A percentile compares a stretch with the other conserved stretches of the same genome.
Evolutionary conservation across 345 rosid genomes (phyloP).

Genomic region (Ailanthus altissimus): DNA sequence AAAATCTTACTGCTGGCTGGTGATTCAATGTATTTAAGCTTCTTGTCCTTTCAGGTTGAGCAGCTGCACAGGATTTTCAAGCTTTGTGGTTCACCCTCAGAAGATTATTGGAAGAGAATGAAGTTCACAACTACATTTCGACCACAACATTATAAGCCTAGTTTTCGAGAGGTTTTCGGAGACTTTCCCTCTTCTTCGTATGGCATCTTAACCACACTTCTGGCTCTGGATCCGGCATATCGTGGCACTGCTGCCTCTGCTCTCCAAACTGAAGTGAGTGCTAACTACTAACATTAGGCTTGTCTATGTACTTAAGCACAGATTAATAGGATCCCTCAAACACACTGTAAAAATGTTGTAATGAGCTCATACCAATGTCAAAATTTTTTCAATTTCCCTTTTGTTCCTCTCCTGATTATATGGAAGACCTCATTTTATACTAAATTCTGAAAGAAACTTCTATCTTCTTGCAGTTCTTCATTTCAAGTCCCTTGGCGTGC

Average conservation of each 20-base stretch:
- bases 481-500: constrained; percentile 57
- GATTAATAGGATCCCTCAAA: background rate
- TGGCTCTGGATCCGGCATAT: constrained; percentile 63
- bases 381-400: background rate
- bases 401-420: background rate
- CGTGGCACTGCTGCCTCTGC: constrained; percentile 80
- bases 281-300: background rate
- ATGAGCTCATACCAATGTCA: too few relatives aligned
- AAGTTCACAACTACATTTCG: constrained; percentile 68
- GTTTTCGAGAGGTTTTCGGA: constrained; percentile 59
- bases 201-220: constrained; percentile 54
- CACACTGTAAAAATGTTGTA: too few relatives aligned
- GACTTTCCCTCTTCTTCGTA: constrained; percentile 62
- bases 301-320: background rate
- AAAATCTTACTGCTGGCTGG: constrained; percentile 14
- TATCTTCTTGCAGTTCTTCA: constrained; percentile 48
- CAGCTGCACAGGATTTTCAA: constrained; percentile 89
- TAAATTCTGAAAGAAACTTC: background rate
- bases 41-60: constrained; percentile 58
- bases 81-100: constrained; percentile 81
- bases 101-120: constrained; percentile 80
- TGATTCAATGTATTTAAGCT: constrained; percentile 24
- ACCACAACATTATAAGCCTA: constrained; percentile 69
- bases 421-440: background rate
- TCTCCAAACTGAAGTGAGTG: constrained; percentile 58